Evolutionary conservation across 306 rosid species (phyloP), one percentile per base, ranked within the genome.

Genomic region (Sicyos baderoa): DNA sequence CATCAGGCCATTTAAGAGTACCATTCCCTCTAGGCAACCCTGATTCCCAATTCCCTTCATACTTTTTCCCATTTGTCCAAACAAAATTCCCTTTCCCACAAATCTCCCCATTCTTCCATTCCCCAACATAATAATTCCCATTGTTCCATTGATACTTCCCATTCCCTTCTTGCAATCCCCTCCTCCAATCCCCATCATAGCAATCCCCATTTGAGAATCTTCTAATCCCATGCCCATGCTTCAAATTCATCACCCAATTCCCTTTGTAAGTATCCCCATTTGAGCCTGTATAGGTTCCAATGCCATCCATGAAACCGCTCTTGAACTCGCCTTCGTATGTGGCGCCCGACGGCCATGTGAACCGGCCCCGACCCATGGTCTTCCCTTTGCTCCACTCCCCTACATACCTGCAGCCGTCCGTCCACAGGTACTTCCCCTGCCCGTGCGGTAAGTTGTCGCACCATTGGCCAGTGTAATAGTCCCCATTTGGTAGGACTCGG

Each of bases 311-410:
- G 37, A 77, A 86, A 9, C 96, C 91, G 22, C 72, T 79, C 77
- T 86, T 87, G 78, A 92, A 92, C n/a, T 89, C 95, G 0, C 97
- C 97, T 73, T 92, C 97, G 67, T 92, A 92, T 0, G 92, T 86
- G 0, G 97, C 95, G 5, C 97, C 97, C 0, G 97, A 84, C 0
- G 96, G 96, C 97, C 97, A 92, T 44, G 86, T 92, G 72, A 92
- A 92, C 79, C 88, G 84, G 0, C 97, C 97, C 0, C 76, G 83
- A 32, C 97, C 97, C 86, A 72, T 92, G 0, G 86, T 86, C 70
- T 82, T 92, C 0, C 97, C 97, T 74, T 74, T 83, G 49, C 3
- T 74, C 97, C 97, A 92, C 59, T 84, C 91, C 23, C 97, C 97
- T 1, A 87, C 84, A 13, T 86, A 89, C 93, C 84, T 83, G 68